Percentiles rank a stretch among this genome's conserved stretches.
Conservation (phyloP, 176 grass and related monocot species). For the Triticum timopheevii region DNA sequence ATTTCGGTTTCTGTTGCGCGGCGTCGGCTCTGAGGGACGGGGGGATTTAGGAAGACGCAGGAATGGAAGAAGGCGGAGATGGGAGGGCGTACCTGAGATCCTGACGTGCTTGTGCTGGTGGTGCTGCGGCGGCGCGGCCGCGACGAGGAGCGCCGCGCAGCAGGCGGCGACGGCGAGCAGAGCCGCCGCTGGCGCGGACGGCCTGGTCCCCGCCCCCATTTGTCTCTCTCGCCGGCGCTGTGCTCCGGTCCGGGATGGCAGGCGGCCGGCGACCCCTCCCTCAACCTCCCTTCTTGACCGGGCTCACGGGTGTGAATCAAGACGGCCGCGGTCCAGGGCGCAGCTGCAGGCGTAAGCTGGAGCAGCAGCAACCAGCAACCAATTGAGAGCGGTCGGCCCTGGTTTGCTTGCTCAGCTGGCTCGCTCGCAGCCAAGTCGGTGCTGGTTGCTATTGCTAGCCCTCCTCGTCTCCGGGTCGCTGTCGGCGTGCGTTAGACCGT, state of each 20-base stretch:
- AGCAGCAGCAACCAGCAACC: background rate
- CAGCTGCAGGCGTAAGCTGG: background rate
- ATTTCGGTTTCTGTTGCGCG: background rate
- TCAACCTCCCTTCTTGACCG: background rate
- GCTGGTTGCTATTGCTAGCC: background rate
- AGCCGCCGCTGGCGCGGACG: background rate
- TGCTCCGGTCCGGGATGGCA: background rate
- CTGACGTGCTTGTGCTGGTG: constrained; percentile 1
- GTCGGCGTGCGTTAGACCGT: background rate
- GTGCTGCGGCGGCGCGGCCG: constrained; percentile 12
- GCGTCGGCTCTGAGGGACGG: background rate
- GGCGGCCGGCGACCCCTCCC: background rate
- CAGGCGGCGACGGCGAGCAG: constrained; percentile 26
- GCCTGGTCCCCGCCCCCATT: constrained; percentile 35
- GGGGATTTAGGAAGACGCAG: background rate
- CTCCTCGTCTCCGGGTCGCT: background rate
- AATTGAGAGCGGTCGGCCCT: background rate
- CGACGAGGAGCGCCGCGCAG: constrained; percentile 8
- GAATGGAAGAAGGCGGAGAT: background rate
- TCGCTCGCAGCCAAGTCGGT: background rate
- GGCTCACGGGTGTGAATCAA: background rate
- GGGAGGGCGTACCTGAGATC: constrained; percentile 41
- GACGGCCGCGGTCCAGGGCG: background rate
- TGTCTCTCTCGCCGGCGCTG: background rate
- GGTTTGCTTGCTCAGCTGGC: too few relatives aligned